These are phyloP conservation scores for Cercospora canescens DNA, from an alignment of 2,329 filamentous ascomycete genomes.

Conservation along the genomic window DNA sequence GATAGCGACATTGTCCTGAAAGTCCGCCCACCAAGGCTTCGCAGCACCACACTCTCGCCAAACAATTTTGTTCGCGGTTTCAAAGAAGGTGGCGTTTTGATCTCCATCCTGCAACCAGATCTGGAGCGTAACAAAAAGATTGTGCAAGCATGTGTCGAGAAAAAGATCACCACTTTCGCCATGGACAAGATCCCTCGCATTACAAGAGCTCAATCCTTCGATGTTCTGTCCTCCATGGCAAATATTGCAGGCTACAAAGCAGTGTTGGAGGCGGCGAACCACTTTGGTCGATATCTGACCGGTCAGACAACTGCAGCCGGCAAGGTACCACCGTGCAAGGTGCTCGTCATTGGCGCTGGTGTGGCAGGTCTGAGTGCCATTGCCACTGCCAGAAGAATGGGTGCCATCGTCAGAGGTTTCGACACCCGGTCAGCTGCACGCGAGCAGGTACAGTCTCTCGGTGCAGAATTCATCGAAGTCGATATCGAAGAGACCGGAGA, in stretches of 20 bases:
- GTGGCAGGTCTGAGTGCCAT: constrained; percentile 88
- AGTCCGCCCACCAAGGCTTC: constrained; percentile 70
- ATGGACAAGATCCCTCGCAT: constrained; percentile 95
- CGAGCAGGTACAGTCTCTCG: constrained; percentile 87
- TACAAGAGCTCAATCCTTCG: constrained; percentile 83
- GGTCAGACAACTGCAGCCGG: constrained; percentile 89
- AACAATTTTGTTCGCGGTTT: constrained; percentile 68
- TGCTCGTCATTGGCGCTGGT: constrained; percentile 85
- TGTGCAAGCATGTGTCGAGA: constrained; percentile 69
- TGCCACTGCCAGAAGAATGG: constrained; percentile 79
- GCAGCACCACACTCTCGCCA: constrained; percentile 42
- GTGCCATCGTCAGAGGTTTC: constrained; percentile 86
- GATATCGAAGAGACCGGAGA: constrained; percentile 81
- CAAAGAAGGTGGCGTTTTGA: constrained; percentile 69
- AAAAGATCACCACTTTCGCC: constrained; percentile 75
- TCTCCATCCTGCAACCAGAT: constrained; percentile 77
- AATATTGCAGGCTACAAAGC: constrained; percentile 95
- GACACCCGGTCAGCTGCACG: constrained; percentile 86
- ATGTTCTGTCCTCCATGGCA: constrained; percentile 86
- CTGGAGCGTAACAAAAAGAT: constrained; percentile 70
- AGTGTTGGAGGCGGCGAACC: constrained; percentile 84
- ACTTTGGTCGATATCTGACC: constrained; percentile 84
- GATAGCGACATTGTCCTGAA: constrained; percentile 80
- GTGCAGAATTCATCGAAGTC: constrained; percentile 87
- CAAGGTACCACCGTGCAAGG: constrained; percentile 87